Conservation (phyloP, 2,329 filamentous ascomycete species). For the Pestalotiopsis sp. region DNA sequence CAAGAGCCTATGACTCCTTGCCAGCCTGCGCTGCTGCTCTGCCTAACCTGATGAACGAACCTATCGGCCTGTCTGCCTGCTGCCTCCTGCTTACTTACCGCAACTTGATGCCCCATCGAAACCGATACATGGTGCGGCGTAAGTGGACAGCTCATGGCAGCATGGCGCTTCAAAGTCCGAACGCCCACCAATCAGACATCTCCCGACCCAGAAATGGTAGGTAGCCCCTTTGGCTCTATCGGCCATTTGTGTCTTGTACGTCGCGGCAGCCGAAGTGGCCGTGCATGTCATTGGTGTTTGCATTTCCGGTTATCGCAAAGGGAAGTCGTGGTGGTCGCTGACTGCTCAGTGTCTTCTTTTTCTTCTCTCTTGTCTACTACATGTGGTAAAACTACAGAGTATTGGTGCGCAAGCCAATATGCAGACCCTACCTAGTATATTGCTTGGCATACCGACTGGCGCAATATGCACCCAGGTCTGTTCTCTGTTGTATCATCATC, state of each 20-base stretch:
- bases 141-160: neutral
- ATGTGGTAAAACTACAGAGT: neutral
- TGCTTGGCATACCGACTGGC: neutral
- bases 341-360: slow-evolving; percentile 5
- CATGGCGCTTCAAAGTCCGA: neutral
- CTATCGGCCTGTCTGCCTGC: neutral
- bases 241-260: neutral
- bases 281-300: neutral
- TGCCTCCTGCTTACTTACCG: neutral
- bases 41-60: neutral
- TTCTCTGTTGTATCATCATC: neutral
- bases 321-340: neutral
- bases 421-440: neutral
- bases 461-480: neutral
- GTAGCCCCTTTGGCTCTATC: neutral
- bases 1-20: neutral
- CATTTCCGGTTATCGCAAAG: neutral
- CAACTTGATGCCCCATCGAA: neutral
- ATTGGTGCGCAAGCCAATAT: neutral
- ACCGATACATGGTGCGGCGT: neutral
- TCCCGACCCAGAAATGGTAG: neutral
- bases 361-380: neutral
- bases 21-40: neutral
- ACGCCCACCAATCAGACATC: neutral
- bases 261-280: neutral